phyloP scores from a whole-genome alignment of 139 green algal genomes.

The Tetradesmus lagerheimii region DNA sequence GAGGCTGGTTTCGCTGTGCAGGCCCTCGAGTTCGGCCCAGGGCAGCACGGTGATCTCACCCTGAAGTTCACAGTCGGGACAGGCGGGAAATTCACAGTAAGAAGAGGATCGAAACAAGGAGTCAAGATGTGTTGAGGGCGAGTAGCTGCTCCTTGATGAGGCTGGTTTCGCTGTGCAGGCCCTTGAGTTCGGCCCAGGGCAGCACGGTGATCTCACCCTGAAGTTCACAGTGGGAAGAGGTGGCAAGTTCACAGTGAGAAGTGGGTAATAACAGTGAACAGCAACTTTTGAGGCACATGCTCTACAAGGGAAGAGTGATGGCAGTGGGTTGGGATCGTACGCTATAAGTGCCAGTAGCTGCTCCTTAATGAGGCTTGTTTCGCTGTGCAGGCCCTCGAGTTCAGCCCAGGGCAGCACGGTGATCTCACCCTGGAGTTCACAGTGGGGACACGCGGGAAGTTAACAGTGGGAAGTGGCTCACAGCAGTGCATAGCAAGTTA shows the following conservation, averaged over 20 bases:
- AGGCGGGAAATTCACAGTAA: background rate
- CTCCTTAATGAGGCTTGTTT: conserved; percentile 63
- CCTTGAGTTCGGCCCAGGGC: conserved; percentile 81
- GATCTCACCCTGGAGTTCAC: conserved; percentile 66
- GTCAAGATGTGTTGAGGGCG: conserved; percentile 39
- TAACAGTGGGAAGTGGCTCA: background rate
- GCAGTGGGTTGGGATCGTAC: too few species aligned
- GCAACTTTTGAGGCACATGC: too few species aligned
- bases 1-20: conserved; percentile 64
- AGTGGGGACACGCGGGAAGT: background rate
- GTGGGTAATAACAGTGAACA: too few species aligned
- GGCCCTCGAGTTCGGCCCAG: conserved; percentile 76
- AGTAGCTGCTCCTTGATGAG: conserved; percentile 62
- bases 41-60: conserved; percentile 81
- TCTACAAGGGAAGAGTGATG: too few species aligned
- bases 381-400: conserved; percentile 62
- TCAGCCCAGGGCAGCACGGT: conserved; percentile 84
- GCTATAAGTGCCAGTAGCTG: conserved; percentile 62
- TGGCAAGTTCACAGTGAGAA: background rate
- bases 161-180: conserved; percentile 65
- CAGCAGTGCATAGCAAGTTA: too few species aligned
- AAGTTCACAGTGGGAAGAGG: background rate
- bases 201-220: conserved; percentile 76
- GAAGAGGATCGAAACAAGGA: too few species aligned
- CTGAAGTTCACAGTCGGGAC: background rate